A percentile compares a stretch with the other conserved stretches of the same genome.
Conservation (phyloP, 306 rosid species). For the Dryas drummondii region DNA sequence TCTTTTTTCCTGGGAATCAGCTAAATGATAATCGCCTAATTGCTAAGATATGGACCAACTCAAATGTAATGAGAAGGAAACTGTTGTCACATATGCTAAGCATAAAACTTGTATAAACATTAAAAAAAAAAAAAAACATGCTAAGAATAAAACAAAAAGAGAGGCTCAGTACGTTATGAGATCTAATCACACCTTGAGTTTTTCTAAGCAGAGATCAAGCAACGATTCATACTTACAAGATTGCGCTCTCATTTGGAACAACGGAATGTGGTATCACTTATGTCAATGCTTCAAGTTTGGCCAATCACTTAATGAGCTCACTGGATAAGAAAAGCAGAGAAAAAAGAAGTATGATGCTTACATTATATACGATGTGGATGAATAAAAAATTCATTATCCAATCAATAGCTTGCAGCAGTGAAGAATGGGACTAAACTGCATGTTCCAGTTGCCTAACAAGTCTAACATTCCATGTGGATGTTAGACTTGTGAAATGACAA, state of each 20-base stretch:
- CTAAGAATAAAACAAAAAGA: neutral
- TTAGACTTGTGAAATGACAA: neutral
- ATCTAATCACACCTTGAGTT: neutral
- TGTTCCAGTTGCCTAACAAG: neutral
- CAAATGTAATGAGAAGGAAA: too few relatives aligned
- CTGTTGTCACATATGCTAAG: neutral
- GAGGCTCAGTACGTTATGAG: neutral
- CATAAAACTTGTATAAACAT: neutral
- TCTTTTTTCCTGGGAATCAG: too few relatives aligned
- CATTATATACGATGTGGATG: neutral
- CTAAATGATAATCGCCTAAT: too few relatives aligned
- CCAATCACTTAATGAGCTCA: constrained; percentile 36
- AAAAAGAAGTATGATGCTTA: neutral
- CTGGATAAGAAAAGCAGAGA: constrained; percentile 37
- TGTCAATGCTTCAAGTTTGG: constrained; percentile 26
- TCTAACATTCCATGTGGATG: neutral
- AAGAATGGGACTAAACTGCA: neutral
- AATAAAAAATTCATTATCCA: neutral
- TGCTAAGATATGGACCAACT: too few relatives aligned
- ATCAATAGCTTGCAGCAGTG: neutral
- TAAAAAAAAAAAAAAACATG: neutral
- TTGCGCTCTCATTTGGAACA: constrained; percentile 23
- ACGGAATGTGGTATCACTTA: constrained; percentile 10
- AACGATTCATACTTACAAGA: constrained; percentile 29
- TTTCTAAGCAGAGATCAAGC: neutral